Evolutionary conservation across 345 rosid species (phyloP).

Genomic region (Syzygium aromaticum): DNA sequence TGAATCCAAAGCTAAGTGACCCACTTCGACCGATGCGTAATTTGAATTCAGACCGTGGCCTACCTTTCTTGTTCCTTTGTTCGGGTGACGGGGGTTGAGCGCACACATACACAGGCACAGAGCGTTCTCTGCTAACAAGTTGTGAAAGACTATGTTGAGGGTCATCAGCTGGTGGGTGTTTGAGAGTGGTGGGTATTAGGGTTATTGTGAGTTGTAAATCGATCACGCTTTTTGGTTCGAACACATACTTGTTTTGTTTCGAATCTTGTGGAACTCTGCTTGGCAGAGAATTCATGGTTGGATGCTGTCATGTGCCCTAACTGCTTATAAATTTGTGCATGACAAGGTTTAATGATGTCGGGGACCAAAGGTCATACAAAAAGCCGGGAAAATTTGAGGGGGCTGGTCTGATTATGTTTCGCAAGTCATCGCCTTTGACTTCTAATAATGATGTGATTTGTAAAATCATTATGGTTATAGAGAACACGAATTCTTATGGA

Average conservation of each 20-base stretch:
- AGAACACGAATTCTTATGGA: not conserved
- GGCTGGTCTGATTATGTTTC: not conserved
- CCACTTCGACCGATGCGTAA: not conserved
- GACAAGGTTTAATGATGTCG: not conserved
- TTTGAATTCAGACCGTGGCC: not conserved
- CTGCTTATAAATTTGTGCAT: not conserved
- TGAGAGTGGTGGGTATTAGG: not conserved
- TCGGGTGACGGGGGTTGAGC: not conserved
- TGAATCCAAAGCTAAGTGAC: not conserved
- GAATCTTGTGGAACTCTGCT: not conserved
- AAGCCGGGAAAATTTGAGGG: not conserved
- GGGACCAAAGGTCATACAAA: not conserved
- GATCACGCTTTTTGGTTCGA: not conserved
- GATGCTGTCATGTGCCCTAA: not conserved
- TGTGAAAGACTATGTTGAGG: not conserved
- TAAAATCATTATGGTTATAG: not conserved
- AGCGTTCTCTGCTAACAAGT: not conserved
- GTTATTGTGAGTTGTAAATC: not conserved
- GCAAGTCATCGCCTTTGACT: not conserved
- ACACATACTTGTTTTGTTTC: not conserved
- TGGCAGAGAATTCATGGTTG: not conserved
- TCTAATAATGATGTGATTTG: not conserved
- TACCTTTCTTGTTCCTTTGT: not conserved
- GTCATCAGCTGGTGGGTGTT: not conserved
- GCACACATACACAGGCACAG: not conserved